A percentile compares a stretch with the other conserved stretches of the same genome.
phyloP scores from a whole-genome alignment of 768 basidiomycete genomes.

The Lepiota subincarnata region DNA sequence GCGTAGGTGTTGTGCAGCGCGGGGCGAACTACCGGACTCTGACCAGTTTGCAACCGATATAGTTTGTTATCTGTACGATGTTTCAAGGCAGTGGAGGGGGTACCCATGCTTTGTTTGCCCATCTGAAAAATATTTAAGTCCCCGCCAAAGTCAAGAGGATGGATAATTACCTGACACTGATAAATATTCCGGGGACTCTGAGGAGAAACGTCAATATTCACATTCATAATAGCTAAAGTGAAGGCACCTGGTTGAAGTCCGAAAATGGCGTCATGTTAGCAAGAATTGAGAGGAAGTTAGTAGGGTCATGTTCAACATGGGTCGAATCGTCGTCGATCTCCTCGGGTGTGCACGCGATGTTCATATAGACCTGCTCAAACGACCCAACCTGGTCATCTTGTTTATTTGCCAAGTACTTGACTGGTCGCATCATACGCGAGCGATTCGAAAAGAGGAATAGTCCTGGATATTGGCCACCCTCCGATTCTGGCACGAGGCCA shows the following conservation, averaged over 20 bases:
- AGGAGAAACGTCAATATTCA: slow-evolving; percentile 7
- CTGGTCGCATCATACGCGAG: slow-evolving; percentile 97
- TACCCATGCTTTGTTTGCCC: slow-evolving; percentile 99
- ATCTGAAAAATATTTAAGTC: slow-evolving; percentile 50
- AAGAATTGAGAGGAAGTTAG: slow-evolving; percentile 93
- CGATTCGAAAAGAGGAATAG: slow-evolving; percentile 85
- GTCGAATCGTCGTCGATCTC: slow-evolving; percentile 80
- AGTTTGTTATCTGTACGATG: slow-evolving; percentile 98
- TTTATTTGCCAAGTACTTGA: slow-evolving; percentile 85
- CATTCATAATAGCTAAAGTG: slow-evolving; percentile 5
- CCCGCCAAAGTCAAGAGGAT: slow-evolving; percentile 7
- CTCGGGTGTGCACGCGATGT: slow-evolving; percentile 86
- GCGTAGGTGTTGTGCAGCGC: slow-evolving; percentile 89
- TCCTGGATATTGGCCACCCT: slow-evolving; percentile 96
- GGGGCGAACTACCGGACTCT: slow-evolving; percentile 93
- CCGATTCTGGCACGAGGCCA: slow-evolving; percentile 81
- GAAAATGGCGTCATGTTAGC: slow-evolving; percentile 99
- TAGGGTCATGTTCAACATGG: slow-evolving; percentile 92
- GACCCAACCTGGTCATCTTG: slow-evolving; percentile 87
- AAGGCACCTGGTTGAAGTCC: slow-evolving; percentile 92
- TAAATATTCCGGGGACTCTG: slow-evolving; percentile 90
- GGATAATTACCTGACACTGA: slow-evolving; percentile 71
- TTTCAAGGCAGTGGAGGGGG: slow-evolving; percentile 85
- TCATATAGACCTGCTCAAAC: slow-evolving; percentile 99
- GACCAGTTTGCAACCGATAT: slow-evolving; percentile 92